These are phyloP conservation scores for Lichtheimia ornata DNA, from an alignment of 371 early-diverging fungal species.

Conservation along the genomic window DNA sequence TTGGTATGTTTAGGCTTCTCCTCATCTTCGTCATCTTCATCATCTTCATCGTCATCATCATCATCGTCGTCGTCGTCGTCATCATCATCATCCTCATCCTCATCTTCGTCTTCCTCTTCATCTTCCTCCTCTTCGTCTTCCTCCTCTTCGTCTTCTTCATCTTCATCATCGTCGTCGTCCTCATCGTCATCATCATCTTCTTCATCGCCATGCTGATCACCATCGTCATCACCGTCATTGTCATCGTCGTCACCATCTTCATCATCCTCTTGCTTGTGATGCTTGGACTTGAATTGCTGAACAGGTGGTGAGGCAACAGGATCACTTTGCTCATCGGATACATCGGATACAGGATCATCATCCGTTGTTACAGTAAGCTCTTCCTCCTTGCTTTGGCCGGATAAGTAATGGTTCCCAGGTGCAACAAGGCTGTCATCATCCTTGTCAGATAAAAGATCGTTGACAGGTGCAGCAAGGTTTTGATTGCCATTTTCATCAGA, in stretches of 20 bases:
- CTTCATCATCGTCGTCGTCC: not conserved
- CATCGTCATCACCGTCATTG: too few relatives aligned
- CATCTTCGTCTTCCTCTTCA: not conserved
- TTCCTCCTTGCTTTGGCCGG: not conserved
- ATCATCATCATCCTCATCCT: not conserved
- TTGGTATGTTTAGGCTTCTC: too few relatives aligned
- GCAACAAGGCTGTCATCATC: too few relatives aligned
- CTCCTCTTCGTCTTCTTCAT: not conserved
- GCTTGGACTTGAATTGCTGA: not conserved
- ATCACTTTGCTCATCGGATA: not conserved
- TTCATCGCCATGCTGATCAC: not conserved
- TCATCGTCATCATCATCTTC: conserved; percentile 1
- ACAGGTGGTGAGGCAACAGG: not conserved
- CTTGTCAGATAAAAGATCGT: too few relatives aligned
- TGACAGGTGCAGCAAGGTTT: too few relatives aligned
- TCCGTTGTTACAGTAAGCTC: not conserved
- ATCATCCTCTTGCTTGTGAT: not conserved
- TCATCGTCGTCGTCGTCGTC: not conserved
- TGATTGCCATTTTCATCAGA: too few relatives aligned
- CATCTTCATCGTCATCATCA: not conserved
- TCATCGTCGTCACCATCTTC: not conserved
- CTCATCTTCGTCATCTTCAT: too few relatives aligned
- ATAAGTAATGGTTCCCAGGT: too few relatives aligned
- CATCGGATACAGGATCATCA: not conserved
- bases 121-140: not conserved